Evolutionary conservation across 2,329 filamentous ascomycete genomes (phyloP), one percentile per base, ranked within the genome.

Genomic region (Exophiala sideris): DNA sequence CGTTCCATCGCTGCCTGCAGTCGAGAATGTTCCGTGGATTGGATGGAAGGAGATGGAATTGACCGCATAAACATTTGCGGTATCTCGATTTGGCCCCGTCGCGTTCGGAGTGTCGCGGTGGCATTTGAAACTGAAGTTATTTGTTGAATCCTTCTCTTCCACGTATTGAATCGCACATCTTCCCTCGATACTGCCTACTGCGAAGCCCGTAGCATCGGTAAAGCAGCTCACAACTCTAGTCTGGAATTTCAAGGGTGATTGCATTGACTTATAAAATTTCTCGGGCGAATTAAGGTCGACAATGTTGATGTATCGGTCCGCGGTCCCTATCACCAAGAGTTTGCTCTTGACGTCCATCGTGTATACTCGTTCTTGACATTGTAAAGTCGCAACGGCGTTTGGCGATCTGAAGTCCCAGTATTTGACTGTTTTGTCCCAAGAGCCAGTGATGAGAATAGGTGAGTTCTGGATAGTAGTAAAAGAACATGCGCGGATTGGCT

Each of bases 91-190:
- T 66, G 82, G 58, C 1, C 70, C 83, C 50, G 67, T 69, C 49
- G 70, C 73, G 53, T 84, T 75, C 1, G 88, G 83, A 4, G 84
- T 82, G 65, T 96, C 89, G 55, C 94, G 91, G 72, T 99, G 94
- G 74, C 94, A 99, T 75, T 97, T 97, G 84, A 99, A 99, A 39
- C 90, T 96, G 79, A 99, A 99, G 77, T 99, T 97, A 67, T 86
- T 88, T 66, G 85, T 82, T 2, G 87, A 77, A 69, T 99, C 91
- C 73, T 96, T 96, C 40, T 99, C 94, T 66, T 99, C 92, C 34
- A 96, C 90, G 66, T 99, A 97, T 70, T 99, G 94, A 60, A 99
- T 99, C 1, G 94, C 94, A 70, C 94, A 99, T 52, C 94, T 87
- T 29, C 94, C 94, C 71, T 99, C 94, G 65, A 99, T 96, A 68